Base-by-base conservation (phyloP, 305 asterid species). In the Ajuga reptans region DNA sequence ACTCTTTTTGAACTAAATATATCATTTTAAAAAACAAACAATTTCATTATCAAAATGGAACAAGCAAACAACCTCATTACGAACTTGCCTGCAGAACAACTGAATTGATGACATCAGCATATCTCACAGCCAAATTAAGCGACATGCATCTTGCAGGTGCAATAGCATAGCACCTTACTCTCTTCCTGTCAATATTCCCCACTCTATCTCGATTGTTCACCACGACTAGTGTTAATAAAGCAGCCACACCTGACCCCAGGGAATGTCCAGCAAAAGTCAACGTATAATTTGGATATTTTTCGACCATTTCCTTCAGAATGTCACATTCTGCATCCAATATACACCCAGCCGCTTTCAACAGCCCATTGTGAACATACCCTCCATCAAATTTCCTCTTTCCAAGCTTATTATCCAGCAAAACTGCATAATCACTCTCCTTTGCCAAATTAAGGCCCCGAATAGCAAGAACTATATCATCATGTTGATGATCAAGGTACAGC, bases 121-220 rank as follows among this genome's bases (percentile, higher is more conserved):
- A 89, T 79, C 84, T 82, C 71, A 91, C 95, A 24, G 96, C 98
- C 79, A 91, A 82, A 74, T 89, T 89, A 51, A 91, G 88, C 9
- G 98, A 89, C 95, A 89, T 82, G 57, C 96, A 91, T 74, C 98
- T 85, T 6, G 98, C 90, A 9, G 98, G 95, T 57, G 98, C 98
- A 77, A 91, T 85, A 31, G 96, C 92, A 77, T 72, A 91, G 72
- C 96, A 89, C 81, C 94, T 82, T 49, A 91, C 62, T 80, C 89
- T 86, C 71, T 79, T 86, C 90, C 90, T 84, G 18, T 84, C 87
- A 34, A 91, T 75, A 67, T 85, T 79, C 39, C 91, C 95, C 81
- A 91, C 58, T 67, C 75, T 82, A 47, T 82, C 89, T 16, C 72
- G 87, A 78, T 87, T 86, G 16, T 84, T 77, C 39, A 85, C 86